Conservation (phyloP, 768 basidiomycete genomes). For the Kwoniella dendrophila region DNA sequence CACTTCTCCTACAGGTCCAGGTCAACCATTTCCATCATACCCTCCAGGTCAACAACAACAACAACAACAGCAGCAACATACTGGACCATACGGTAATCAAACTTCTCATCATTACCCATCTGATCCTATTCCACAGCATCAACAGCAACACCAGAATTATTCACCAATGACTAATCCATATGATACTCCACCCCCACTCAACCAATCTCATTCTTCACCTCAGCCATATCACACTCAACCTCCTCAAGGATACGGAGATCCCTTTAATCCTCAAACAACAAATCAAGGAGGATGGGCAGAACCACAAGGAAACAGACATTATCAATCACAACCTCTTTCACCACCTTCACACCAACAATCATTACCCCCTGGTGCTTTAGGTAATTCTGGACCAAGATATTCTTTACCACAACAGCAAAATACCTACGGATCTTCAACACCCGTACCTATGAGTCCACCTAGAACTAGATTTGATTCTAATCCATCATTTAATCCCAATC, state of each 20-base stretch:
- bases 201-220: slow-evolving; percentile 6
- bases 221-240: slow-evolving; percentile 20
- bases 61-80: not conserved
- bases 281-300: slow-evolving; percentile 17
- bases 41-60: not conserved
- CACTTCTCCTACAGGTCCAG: slow-evolving; percentile 11
- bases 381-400: slow-evolving; percentile 11
- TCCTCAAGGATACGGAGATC: slow-evolving; percentile 19
- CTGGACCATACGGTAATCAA: not conserved
- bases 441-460: slow-evolving; percentile 15
- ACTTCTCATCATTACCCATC: slow-evolving; percentile 25
- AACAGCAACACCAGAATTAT: slow-evolving; percentile 4
- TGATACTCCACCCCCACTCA: slow-evolving; percentile 17
- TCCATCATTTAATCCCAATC: slow-evolving; percentile 9
- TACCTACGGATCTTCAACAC: not conserved
- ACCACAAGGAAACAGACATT: slow-evolving; percentile 23
- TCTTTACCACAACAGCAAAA: slow-evolving; percentile 16
- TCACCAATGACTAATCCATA: slow-evolving; percentile 19
- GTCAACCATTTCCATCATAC: slow-evolving; percentile 9
- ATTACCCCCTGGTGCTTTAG: too few relatives aligned
- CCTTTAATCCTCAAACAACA: slow-evolving; percentile 12
- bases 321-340: slow-evolving; percentile 19
- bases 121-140: slow-evolving; percentile 7
- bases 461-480: slow-evolving; percentile 19
- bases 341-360: not conserved